Evolutionary conservation across 1,139 yeast genomes (phyloP).

Genomic region (Arxiozyma slooffiae): DNA sequence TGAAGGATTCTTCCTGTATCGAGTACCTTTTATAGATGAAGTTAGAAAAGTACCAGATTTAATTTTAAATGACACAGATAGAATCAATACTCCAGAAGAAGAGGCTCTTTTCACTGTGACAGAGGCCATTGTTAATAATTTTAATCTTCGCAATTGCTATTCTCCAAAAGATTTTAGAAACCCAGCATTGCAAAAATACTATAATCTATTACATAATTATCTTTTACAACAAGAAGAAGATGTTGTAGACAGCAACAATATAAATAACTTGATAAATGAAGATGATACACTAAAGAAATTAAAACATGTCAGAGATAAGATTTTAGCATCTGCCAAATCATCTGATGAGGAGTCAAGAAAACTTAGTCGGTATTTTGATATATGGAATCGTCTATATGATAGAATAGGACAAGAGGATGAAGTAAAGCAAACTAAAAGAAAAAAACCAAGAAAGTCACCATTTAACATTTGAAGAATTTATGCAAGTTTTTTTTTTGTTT

Average conservation of each 20-base stretch:
- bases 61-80: constrained; percentile 9
- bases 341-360: constrained; percentile 14
- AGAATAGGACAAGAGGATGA: constrained; percentile 7
- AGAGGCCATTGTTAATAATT: constrained; percentile 34
- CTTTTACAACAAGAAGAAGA: constrained; percentile 52
- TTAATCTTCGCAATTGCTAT: constrained; percentile 41
- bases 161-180: constrained; percentile 53
- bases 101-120: constrained; percentile 32
- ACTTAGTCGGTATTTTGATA: constrained; percentile 17
- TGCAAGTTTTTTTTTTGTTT: too few relatives aligned
- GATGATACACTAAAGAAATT: constrained; percentile 32
- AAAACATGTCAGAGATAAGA: constrained; percentile 21
- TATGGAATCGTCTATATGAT: constrained; percentile 24
- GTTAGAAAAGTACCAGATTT: constrained; percentile 41
- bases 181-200: constrained; percentile 61
- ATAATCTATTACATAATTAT: constrained; percentile 53
- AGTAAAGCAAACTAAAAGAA: background rate
- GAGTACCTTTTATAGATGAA: constrained; percentile 59
- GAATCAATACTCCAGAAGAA: constrained; percentile 23
- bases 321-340: constrained; percentile 15
- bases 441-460: background rate
- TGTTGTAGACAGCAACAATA: constrained; percentile 17
- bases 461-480: background rate
- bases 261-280: constrained; percentile 15
- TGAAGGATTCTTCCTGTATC: constrained; percentile 52